phyloP scores from a whole-genome alignment of 2,329 filamentous ascomycete genomes.

The Torrubiellomyces zombiae region DNA sequence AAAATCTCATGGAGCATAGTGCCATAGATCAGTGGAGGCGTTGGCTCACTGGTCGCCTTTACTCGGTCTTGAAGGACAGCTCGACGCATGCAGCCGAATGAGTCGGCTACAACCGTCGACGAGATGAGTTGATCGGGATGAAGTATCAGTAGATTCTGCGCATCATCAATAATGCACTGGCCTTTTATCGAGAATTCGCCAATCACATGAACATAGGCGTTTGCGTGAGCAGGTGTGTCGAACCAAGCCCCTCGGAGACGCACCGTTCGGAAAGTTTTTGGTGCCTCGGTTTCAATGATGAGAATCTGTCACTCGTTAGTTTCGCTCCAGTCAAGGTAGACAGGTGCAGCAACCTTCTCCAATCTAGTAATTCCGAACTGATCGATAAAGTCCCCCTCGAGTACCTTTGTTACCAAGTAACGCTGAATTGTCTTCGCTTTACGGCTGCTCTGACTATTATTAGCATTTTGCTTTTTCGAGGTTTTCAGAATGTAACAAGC shows the following conservation, averaged over 20 bases:
- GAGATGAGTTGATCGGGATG: slow-evolving; percentile 94
- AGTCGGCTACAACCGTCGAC: slow-evolving; percentile 89
- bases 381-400: slow-evolving; percentile 52
- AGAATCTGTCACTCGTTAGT: slow-evolving; percentile 41
- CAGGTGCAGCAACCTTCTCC: slow-evolving; percentile 49
- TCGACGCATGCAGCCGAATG: slow-evolving; percentile 77
- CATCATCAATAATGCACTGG: slow-evolving; percentile 69
- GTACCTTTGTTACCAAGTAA: slow-evolving; percentile 62
- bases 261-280: slow-evolving; percentile 48
- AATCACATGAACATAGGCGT: slow-evolving; percentile 74
- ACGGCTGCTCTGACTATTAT: slow-evolving; percentile 47
- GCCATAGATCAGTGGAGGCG: slow-evolving; percentile 73
- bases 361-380: slow-evolving; percentile 38
- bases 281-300: slow-evolving; percentile 63
- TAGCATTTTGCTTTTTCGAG: no score
- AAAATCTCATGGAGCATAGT: slow-evolving; percentile 92
- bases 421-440: slow-evolving; percentile 67
- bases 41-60: slow-evolving; percentile 72
- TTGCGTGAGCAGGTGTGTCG: slow-evolving; percentile 57
- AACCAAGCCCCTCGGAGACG: slow-evolving; percentile 75
- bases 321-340: neutral
- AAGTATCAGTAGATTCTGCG: slow-evolving; percentile 69
- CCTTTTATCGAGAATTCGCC: slow-evolving; percentile 55
- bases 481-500: slow-evolving; percentile 20
- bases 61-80: slow-evolving; percentile 90